phyloP scores from a whole-genome alignment of 192 early-diverging fungal species.

The Cetraspora pellucida region DNA sequence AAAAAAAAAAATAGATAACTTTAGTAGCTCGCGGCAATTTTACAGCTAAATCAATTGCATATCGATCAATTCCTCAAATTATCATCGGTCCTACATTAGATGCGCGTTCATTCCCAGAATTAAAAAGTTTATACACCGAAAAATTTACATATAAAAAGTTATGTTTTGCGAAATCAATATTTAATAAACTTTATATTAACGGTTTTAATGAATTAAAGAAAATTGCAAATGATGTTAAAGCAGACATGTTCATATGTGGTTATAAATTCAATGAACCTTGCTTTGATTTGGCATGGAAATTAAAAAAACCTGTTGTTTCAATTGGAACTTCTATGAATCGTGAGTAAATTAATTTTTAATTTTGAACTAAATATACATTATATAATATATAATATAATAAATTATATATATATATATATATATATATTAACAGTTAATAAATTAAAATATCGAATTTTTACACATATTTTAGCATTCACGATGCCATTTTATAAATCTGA shows the following conservation, averaged over 20 bases:
- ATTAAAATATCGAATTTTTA: too few species aligned
- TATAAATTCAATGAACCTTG: neutral
- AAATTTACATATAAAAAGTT: neutral
- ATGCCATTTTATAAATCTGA: slow-evolving; percentile 8
- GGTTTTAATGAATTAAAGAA: neutral
- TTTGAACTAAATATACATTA: neutral
- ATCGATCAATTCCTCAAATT: neutral
- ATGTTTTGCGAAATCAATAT: neutral
- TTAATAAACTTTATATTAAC: slow-evolving; percentile 9
- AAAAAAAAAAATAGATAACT: neutral
- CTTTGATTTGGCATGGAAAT: slow-evolving; percentile 18
- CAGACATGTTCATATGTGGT: slow-evolving; percentile 21
- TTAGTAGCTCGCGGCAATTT: neutral
- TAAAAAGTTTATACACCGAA: neutral
- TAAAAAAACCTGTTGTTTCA: slow-evolving; percentile 20
- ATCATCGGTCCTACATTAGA: neutral
- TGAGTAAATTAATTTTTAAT: neutral
- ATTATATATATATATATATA: too few species aligned
- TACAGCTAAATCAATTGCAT: neutral
- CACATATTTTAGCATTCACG: neutral
- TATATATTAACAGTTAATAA: too few species aligned
- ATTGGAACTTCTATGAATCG: neutral
- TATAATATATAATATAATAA: neutral
- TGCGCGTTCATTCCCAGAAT: neutral
- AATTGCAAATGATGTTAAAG: neutral